These are phyloP conservation scores for Micractinium conductrix DNA, from an alignment of 139 green algal species.

Conservation along the genomic window DNA sequence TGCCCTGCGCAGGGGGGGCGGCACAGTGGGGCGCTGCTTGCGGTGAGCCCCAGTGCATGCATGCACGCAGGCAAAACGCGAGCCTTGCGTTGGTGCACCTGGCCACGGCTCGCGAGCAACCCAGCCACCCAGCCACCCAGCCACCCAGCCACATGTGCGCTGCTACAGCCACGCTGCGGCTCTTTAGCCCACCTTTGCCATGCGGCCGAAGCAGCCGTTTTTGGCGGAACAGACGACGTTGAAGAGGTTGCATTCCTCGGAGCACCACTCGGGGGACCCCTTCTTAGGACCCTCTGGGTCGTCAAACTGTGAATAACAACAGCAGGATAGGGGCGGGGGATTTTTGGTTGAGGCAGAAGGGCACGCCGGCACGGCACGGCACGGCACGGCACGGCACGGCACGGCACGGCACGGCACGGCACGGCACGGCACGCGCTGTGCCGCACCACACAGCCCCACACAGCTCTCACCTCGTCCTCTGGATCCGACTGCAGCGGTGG, in stretches of 20 bases:
- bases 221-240: constrained; percentile 53
- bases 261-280: neutral
- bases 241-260: constrained; percentile 52
- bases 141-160: neutral
- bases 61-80: neutral
- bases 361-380: too few relatives aligned
- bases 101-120: neutral
- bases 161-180: neutral
- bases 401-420: too few relatives aligned
- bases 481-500: too few relatives aligned
- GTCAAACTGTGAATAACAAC: too few relatives aligned
- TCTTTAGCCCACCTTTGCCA: constrained; percentile 31
- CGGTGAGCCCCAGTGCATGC: neutral
- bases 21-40: too few relatives aligned
- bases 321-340: too few relatives aligned
- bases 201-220: constrained; percentile 53
- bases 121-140: neutral
- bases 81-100: neutral
- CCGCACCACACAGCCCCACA: too few relatives aligned
- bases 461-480: too few relatives aligned
- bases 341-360: neutral
- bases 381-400: too few relatives aligned
- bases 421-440: too few relatives aligned
- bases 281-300: neutral
- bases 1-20: neutral